Base-by-base conservation (phyloP, 2,329 filamentous ascomycete genomes). In the Penicillium crustosum region DNA sequence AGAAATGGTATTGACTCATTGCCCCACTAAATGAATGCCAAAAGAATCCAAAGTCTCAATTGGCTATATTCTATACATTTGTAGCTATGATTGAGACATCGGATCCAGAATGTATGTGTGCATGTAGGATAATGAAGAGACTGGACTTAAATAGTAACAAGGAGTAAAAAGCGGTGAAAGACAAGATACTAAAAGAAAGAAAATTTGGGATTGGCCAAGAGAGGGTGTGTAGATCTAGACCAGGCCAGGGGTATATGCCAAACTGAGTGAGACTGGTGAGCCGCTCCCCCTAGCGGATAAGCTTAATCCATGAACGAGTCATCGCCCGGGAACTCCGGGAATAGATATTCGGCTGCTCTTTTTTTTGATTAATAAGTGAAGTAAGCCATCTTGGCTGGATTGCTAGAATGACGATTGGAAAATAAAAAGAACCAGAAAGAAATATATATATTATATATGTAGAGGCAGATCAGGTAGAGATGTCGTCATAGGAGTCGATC, bases 261-360 rank as follows among this genome's bases (percentile, higher is more conserved):
- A 31, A 31, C 42, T 45, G 33, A 42, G 45, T 43, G 21, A 51
- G 29, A 41, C 21, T 8, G 41, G 43, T 29, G 27, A 29, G 27
- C 36, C 23, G 41, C 55, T 23, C 23, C n/a, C n/a, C 38, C 25
- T 49, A 57, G 49, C 35, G 48, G 48, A 61, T 63, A 50, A 61
- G 61, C 61, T 64, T 64, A 61, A 59, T 41, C 25, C 13, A 50
- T 59, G 61, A 51, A 51, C 59, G 61, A 52, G 58, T 59, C 60
- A 64, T 64, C 47, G 41, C 15, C 5, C 27, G 25, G 41, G n/a
- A 13, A 10, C 10, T 3, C 33, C 39, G 47, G 47, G 23, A 38
- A 23, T 17, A 17, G 15, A 36, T 21, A 15, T n/a, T 38, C 49
- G 38, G 8, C 12, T 2, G 21, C 3, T 13, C 15, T 33, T 13